Evolutionary conservation across 768 basidiomycete genomes (phyloP).

Genomic region (Steccherinum ochraceum): DNA sequence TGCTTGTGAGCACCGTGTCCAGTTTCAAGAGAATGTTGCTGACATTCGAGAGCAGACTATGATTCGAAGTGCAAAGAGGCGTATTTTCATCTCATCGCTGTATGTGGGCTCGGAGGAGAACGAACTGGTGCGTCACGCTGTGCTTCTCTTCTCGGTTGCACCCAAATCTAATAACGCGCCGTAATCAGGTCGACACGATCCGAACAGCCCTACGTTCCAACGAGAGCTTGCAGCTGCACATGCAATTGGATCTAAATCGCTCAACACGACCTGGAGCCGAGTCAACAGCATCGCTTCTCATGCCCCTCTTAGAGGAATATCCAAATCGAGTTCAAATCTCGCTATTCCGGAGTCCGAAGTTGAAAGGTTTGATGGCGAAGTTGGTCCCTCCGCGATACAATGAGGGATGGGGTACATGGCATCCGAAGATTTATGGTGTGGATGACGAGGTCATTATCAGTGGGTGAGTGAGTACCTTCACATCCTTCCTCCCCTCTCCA

Average conservation of each 20-base stretch:
- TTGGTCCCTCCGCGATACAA: conserved; percentile 90
- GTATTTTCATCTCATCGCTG: conserved; percentile 86
- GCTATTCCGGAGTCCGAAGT: conserved; percentile 83
- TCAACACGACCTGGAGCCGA: conserved; percentile 68
- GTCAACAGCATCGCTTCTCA: conserved; percentile 60
- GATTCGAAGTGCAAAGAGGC: conserved; percentile 66
- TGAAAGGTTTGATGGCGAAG: conserved; percentile 65
- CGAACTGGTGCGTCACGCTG: conserved; percentile 58
- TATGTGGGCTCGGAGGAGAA: conserved; percentile 80
- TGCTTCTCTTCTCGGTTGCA: neutral
- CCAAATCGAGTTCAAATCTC: conserved; percentile 68
- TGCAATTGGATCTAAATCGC: conserved; percentile 79
- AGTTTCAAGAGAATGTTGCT: neutral
- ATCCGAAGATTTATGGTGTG: conserved; percentile 90
- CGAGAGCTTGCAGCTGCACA: conserved; percentile 54
- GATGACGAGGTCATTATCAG: conserved; percentile 91
- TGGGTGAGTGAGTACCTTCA: conserved; percentile 55
- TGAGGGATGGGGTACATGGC: conserved; percentile 98
- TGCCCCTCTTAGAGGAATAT: conserved; percentile 69
- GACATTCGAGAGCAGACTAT: conserved; percentile 44
- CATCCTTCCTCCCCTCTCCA: conserved; percentile 2
- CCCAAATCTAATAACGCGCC: too few species aligned
- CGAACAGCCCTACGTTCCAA: conserved; percentile 51
- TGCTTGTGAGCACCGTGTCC: conserved; percentile 18
- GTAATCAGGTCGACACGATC: conserved; percentile 62